A percentile compares a stretch with the other conserved stretches of the same genome.
Evolutionary conservation across 805 yeast species (phyloP).

Genomic region (Sugiyamaella americana): DNA sequence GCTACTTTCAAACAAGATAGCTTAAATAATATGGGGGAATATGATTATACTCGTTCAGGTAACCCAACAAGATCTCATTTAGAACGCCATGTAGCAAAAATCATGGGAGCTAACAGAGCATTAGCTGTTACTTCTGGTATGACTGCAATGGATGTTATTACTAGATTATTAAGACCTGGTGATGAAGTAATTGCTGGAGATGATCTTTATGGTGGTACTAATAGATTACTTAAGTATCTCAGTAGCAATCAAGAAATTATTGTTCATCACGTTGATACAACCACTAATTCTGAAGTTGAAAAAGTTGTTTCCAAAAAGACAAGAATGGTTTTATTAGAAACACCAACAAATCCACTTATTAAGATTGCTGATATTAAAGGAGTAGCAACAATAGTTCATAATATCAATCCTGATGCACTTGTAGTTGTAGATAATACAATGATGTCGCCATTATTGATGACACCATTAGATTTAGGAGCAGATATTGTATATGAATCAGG

Average conservation of each 20-base stretch:
- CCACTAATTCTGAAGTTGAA: conserved; percentile 56
- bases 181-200: conserved; percentile 92
- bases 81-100: conserved; percentile 68
- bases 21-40: conserved; percentile 68
- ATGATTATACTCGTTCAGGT: conserved; percentile 86
- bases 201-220: conserved; percentile 91
- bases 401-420: conserved; percentile 56
- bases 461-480: conserved; percentile 79
- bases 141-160: conserved; percentile 85
- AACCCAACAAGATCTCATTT: conserved; percentile 84
- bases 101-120: conserved; percentile 72
- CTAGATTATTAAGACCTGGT: conserved; percentile 68
- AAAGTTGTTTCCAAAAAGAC: conserved; percentile 51
- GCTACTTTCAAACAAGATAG: conserved; percentile 90
- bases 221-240: conserved; percentile 72
- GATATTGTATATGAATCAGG: conserved; percentile 93
- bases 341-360: conserved; percentile 91
- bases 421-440: conserved; percentile 94
- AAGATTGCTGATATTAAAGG: conserved; percentile 75
- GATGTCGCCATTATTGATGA: conserved; percentile 88
- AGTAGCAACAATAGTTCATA: conserved; percentile 61
- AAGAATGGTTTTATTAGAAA: conserved; percentile 77
- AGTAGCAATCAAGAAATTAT: conserved; percentile 56
- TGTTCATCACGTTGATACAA: conserved; percentile 76
- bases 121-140: conserved; percentile 87